Percentiles rank a stretch among this genome's conserved stretches.
These are phyloP conservation scores for Lasiodiplodia sp. DNA, from an alignment of 2,329 filamentous ascomycete species.

Conservation along the genomic window DNA sequence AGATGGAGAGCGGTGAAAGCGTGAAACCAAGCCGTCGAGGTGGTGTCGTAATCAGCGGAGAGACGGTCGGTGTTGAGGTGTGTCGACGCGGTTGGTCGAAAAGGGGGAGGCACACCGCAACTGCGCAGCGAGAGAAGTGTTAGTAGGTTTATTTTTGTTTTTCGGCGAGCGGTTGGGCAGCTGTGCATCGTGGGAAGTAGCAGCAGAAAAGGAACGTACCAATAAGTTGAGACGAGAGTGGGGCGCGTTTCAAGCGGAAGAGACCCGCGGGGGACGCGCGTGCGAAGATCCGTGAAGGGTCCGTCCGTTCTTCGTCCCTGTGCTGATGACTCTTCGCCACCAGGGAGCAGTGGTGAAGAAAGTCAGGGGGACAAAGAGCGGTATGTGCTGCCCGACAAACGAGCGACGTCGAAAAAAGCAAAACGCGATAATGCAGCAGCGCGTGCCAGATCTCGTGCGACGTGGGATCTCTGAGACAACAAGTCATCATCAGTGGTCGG, in stretches of 20 bases:
- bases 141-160: neutral
- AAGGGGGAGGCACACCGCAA: neutral
- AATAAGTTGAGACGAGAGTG: conserved; percentile 4
- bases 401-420: neutral
- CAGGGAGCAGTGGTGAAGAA: neutral
- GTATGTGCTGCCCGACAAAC: neutral
- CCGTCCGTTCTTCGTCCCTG: neutral
- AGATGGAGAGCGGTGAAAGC: neutral
- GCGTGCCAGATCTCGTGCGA: conserved; percentile 8
- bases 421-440: neutral
- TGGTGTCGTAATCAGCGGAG: neutral
- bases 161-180: conserved; percentile 12
- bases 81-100: neutral
- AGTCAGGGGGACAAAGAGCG: neutral
- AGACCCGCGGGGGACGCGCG: neutral
- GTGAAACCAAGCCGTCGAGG: neutral
- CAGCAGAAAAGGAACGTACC: neutral
- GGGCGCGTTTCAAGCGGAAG: conserved; percentile 8
- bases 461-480: conserved; percentile 5
- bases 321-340: neutral
- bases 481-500: conserved; percentile 9
- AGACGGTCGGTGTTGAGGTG: neutral
- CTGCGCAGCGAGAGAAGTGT: neutral
- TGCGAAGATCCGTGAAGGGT: neutral
- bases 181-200: neutral